phyloP scores from a whole-genome alignment of 139 green algal species.

The Raphidocelis subcapitata region DNA sequence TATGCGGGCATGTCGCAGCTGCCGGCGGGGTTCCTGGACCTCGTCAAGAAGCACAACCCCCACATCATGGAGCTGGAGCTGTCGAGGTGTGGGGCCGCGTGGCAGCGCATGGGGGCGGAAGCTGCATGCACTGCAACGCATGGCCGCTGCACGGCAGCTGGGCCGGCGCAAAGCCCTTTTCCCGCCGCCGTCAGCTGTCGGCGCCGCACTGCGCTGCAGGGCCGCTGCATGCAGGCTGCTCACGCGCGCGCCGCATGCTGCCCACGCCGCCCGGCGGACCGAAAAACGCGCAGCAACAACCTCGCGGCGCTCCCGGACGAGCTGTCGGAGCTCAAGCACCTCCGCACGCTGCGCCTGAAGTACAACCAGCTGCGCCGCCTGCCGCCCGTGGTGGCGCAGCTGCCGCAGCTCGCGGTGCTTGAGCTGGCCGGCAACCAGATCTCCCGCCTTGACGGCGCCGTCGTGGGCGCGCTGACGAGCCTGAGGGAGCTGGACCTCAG shows the following conservation, averaged over 20 bases:
- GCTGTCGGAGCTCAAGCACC: constrained; percentile 60
- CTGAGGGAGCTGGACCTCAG: constrained; percentile 70
- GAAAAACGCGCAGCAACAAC: constrained; percentile 70
- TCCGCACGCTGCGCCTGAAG: constrained; percentile 74
- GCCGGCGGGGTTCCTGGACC: constrained; percentile 48
- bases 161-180: neutral
- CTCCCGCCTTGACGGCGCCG: constrained; percentile 47
- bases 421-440: constrained; percentile 85
- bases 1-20: constrained; percentile 59
- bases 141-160: neutral
- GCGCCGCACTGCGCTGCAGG: neutral
- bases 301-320: constrained; percentile 73
- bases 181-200: neutral
- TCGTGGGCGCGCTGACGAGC: constrained; percentile 31
- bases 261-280: no score
- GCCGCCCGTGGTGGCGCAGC: constrained; percentile 41
- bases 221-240: neutral
- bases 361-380: constrained; percentile 79
- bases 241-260: neutral
- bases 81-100: constrained; percentile 58
- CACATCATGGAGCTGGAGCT: constrained; percentile 76
- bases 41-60: constrained; percentile 62
- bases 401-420: constrained; percentile 56
- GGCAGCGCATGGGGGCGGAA: no score
- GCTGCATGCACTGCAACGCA: neutral